Evolutionary conservation across 352 stramenopile species (phyloP).

Genomic region (Phytophthora quininea): DNA sequence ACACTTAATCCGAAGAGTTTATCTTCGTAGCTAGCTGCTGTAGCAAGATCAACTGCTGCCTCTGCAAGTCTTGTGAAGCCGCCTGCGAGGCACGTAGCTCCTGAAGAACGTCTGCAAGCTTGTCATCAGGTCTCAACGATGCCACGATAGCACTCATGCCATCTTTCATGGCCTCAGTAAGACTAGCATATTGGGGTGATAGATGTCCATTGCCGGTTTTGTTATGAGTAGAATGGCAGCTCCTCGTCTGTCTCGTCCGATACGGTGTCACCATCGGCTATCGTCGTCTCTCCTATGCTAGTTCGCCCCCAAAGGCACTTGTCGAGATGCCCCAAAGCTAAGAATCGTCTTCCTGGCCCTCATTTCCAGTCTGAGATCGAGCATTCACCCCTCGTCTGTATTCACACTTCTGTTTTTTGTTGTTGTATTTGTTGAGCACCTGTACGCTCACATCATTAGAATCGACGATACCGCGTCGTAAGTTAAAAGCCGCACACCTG

Average conservation of each 20-base stretch:
- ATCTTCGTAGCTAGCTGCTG: neutral
- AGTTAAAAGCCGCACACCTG: slow-evolving; percentile 11
- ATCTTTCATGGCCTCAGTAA: slow-evolving; percentile 6
- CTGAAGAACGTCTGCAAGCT: slow-evolving; percentile 3
- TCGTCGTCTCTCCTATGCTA: neutral
- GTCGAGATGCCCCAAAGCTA: slow-evolving; percentile 14
- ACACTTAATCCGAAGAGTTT: neutral
- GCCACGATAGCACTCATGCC: slow-evolving; percentile 5
- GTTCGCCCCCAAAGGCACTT: slow-evolving; percentile 10
- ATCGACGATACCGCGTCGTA: neutral
- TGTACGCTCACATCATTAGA: slow-evolving; percentile 1
- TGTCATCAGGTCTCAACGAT: slow-evolving; percentile 4
- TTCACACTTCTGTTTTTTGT: slow-evolving; percentile 22
- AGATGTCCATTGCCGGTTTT: slow-evolving; percentile 1
- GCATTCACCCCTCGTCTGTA: slow-evolving; percentile 5
- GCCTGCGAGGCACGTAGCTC: neutral
- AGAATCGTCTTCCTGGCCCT: slow-evolving; percentile 2
- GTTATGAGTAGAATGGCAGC: neutral
- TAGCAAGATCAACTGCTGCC: neutral
- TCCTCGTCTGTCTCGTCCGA: slow-evolving; percentile 4
- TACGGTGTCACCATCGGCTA: slow-evolving; percentile 10
- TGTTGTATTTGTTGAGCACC: slow-evolving; percentile 11
- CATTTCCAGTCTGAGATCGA: slow-evolving; percentile 4
- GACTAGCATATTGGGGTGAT: slow-evolving; percentile 1
- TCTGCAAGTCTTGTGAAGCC: neutral